These are phyloP conservation scores for Escovopsis sp. DNA, from an alignment of 2,329 filamentous ascomycete species.

Conservation along the genomic window DNA sequence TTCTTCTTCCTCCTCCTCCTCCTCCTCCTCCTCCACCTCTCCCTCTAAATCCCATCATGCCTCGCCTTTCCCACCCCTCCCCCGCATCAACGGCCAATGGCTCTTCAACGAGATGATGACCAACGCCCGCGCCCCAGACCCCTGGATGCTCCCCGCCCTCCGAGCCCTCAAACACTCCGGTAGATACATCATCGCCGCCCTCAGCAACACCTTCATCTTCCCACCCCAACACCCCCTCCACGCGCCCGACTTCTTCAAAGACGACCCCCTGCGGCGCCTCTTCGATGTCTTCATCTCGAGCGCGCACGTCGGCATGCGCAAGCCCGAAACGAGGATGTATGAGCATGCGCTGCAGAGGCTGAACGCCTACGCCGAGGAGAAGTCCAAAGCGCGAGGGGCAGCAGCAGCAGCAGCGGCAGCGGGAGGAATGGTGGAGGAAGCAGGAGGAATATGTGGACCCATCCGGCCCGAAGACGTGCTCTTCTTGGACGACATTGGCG, in stretches of 20 bases:
- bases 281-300: conserved; percentile 86
- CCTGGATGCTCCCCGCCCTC: conserved; percentile 77
- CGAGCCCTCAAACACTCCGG: conserved; percentile 48
- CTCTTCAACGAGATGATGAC: conserved; percentile 91
- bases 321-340: conserved; percentile 76
- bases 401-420: too few relatives aligned
- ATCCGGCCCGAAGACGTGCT: conserved; percentile 49
- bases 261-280: conserved; percentile 42
- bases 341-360: conserved; percentile 52
- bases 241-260: conserved; percentile 28
- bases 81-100: conserved; percentile 58
- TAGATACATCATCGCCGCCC: conserved; percentile 58
- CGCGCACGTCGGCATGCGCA: conserved; percentile 74
- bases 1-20: too few relatives aligned
- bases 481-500: conserved; percentile 88
- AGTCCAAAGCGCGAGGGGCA: too few relatives aligned
- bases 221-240: conserved; percentile 58
- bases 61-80: conserved; percentile 51
- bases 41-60: too few relatives aligned
- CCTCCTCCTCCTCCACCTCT: too few relatives aligned
- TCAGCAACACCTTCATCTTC: conserved; percentile 85
- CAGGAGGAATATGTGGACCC: too few relatives aligned
- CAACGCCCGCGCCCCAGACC: conserved; percentile 53
- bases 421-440: too few relatives aligned
- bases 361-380: conserved; percentile 48